These are phyloP conservation scores for Eucalyptus dawsonii DNA, from an alignment of 345 rosid genomes.

Conservation along the genomic window DNA sequence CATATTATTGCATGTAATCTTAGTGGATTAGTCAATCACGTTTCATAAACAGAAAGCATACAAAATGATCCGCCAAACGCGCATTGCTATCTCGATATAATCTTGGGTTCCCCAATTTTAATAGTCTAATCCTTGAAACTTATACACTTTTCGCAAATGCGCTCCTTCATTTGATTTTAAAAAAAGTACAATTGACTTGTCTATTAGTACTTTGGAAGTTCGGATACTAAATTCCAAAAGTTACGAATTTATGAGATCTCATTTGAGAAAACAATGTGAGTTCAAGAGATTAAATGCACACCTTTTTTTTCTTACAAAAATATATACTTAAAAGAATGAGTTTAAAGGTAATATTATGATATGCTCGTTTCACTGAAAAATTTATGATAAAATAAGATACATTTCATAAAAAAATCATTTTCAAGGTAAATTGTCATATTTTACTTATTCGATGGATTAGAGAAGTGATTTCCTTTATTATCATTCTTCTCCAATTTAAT, in stretches of 20 bases:
- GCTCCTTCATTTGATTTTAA: background rate
- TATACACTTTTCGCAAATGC: accelerated
- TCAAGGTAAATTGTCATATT: background rate
- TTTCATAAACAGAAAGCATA: background rate
- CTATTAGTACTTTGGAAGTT: background rate
- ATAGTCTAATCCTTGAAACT: background rate
- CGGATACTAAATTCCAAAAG: background rate
- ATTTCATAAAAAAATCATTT: background rate
- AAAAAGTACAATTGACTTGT: background rate
- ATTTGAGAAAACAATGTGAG: background rate
- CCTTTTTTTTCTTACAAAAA: background rate
- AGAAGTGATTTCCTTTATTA: background rate
- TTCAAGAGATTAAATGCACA: background rate
- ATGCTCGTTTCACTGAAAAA: accelerated
- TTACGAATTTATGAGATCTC: background rate
- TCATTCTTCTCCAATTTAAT: background rate
- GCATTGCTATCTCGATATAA: background rate
- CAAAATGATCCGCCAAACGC: background rate
- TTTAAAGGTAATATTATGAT: background rate
- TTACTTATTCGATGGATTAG: background rate
- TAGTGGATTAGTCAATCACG: background rate
- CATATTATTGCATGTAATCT: background rate
- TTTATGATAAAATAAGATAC: background rate
- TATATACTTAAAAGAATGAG: background rate
- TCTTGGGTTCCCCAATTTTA: no score